Base-by-base conservation (phyloP, 2,329 filamentous ascomycete genomes). In the Macrophomina tecta region DNA sequence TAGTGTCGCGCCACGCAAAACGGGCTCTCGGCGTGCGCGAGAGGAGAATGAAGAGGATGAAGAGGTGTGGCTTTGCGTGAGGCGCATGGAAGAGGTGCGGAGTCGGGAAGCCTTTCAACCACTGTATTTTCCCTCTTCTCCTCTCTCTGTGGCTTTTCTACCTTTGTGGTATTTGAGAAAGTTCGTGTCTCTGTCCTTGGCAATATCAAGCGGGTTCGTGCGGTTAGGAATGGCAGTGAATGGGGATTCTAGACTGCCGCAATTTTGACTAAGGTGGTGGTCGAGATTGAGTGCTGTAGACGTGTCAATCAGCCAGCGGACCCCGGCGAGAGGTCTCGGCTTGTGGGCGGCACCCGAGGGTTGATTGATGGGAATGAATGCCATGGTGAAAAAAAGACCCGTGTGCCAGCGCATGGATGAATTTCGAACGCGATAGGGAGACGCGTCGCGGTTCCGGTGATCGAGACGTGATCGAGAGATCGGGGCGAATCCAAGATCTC, bases 371-470 rank as follows among this genome's bases (percentile, higher is more conserved):
- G 48, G 18, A 51, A 4, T 51, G 18, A 48, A 48, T 18, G 45
- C 5, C 16, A 32, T 14, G 36, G 11, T 16, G 32, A 28, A 38
- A 28, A 58, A 58, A 40, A 32, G 38, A 16, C 36, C 53, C 53
- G 53, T n/a, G 23, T 30, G 53, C 53, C 53, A 58, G 38, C 53
- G 53, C 53, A 58, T 45, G 36, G 38, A 30, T 28, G 11, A 30
- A 14, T 14, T 45, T 51, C 18, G 18, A 23, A 30, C 48, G 48
- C 14, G 48, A 12, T 30, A 51, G 48, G 32, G 34, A 55, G 14
- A 32, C 53, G 36, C 53, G 38, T 45, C 53, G 53, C 23, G 12
- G 12, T 30, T 11, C 14, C 23, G 8, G 18, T 38, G 53, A 58
- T 58, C 53, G 38, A 28, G 38, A 58, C 12, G n/a, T 40, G 53